phyloP scores from a whole-genome alignment of 192 early-diverging fungal genomes.

The Coemansia sp. region DNA sequence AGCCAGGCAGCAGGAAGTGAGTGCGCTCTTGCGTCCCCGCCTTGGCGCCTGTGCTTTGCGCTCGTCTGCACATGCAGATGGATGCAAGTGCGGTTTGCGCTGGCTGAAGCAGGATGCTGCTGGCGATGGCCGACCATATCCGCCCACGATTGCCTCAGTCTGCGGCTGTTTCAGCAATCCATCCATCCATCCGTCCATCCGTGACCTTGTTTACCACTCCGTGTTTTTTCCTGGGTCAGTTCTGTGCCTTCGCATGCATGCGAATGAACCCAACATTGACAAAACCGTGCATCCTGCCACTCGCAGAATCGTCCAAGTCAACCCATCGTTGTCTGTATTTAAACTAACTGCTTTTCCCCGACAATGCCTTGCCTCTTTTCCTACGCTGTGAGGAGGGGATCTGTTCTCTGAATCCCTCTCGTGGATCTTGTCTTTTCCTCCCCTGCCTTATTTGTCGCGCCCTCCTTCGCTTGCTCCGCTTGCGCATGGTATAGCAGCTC shows the following conservation, averaged over 20 bases:
- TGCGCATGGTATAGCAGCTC: constrained; percentile 6
- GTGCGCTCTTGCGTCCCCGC: too few species aligned
- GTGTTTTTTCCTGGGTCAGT: constrained; percentile 2
- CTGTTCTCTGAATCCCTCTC: background rate
- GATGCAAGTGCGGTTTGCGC: too few species aligned
- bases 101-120: too few species aligned
- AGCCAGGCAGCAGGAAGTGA: too few species aligned
- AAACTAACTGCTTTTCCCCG: background rate
- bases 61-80: background rate
- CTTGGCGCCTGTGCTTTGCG: background rate
- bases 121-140: too few species aligned
- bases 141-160: too few species aligned
- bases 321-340: background rate
- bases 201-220: background rate
- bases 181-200: background rate
- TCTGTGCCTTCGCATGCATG: background rate
- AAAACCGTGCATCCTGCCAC: background rate
- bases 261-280: constrained; percentile 6
- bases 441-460: background rate
- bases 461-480: background rate
- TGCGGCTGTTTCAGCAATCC: background rate
- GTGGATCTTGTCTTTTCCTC: background rate
- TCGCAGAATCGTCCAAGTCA: background rate
- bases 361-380: background rate
- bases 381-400: background rate